Conservation (phyloP, 2,329 filamentous ascomycete genomes). For the Sordariomycetes sp. region DNA sequence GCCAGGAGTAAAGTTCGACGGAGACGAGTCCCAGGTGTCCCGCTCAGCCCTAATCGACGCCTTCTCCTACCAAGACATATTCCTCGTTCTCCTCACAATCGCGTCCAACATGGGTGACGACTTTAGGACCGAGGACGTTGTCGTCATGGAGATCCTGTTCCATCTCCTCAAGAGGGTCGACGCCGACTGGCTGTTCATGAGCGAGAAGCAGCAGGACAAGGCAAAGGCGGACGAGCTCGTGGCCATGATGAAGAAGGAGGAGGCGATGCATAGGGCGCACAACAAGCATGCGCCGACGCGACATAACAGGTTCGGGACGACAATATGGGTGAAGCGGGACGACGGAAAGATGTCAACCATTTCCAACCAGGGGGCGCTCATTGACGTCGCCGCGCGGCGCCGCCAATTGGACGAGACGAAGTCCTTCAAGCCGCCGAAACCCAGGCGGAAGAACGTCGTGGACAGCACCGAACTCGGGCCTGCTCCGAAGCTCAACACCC, state of each 20-base stretch:
- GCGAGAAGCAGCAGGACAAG: conserved; percentile 55
- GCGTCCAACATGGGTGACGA: conserved; percentile 91
- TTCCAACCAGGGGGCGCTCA: conserved; percentile 76
- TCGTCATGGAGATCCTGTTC: conserved; percentile 86
- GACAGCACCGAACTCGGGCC: conserved; percentile 66
- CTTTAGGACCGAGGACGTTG: conserved; percentile 76
- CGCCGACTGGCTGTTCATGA: conserved; percentile 72
- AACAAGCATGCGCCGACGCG: conserved; percentile 69
- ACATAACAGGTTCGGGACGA: conserved; percentile 90
- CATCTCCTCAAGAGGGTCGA: conserved; percentile 86
- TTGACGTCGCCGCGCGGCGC: conserved; percentile 57
- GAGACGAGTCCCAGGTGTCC: conserved; percentile 82
- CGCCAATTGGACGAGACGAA: conserved; percentile 86
- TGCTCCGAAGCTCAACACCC: conserved; percentile 53
- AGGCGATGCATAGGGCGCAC: conserved; percentile 65
- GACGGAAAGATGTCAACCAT: conserved; percentile 75
- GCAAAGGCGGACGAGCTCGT: conserved; percentile 63
- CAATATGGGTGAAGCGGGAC: conserved; percentile 89
- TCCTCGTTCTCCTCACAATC: conserved; percentile 71
- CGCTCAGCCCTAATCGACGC: conserved; percentile 78
- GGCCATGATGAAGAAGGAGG: conserved; percentile 66
- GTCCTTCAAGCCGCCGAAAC: conserved; percentile 72
- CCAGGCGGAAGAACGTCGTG: conserved; percentile 45
- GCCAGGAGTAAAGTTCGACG: conserved; percentile 59
- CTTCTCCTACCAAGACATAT: conserved; percentile 82